Evolutionary conservation across 257 asterid species (phyloP).

Genomic region (Solanum tacnaense): DNA sequence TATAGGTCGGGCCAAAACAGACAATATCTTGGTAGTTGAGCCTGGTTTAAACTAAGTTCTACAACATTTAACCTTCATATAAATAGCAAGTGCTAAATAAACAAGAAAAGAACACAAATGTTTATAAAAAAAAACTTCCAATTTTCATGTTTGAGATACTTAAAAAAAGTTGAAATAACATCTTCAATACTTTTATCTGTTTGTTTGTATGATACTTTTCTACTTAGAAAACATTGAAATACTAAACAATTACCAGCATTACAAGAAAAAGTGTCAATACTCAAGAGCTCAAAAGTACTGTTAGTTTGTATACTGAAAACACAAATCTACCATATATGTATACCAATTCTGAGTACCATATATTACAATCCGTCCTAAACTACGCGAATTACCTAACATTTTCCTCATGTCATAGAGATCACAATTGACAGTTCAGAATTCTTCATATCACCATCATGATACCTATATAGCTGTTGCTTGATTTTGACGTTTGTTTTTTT

Average conservation of each 20-base stretch:
- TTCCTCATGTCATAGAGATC: background rate
- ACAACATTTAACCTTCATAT: background rate
- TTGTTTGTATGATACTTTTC: background rate
- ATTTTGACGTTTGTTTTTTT: background rate
- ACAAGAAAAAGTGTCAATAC: background rate
- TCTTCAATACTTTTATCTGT: background rate
- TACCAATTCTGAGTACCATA: slow-evolving; percentile 6
- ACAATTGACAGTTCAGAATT: background rate
- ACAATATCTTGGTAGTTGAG: background rate
- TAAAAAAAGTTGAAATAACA: background rate
- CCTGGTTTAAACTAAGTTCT: background rate
- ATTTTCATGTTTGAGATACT: background rate
- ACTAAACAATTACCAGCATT: background rate
- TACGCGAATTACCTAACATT: background rate
- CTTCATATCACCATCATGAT: background rate
- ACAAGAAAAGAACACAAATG: background rate
- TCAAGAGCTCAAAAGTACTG: slow-evolving; percentile 4
- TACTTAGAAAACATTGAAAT: background rate
- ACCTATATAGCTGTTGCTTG: background rate
- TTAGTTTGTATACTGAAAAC: slow-evolving; percentile 18
- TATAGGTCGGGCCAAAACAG: background rate
- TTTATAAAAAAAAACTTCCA: background rate
- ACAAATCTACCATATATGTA: slow-evolving; percentile 14
- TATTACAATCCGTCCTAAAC: slow-evolving; percentile 11
- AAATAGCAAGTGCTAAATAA: background rate